Base-by-base conservation (phyloP, 139 green algal genomes). In the Prasinococcaceae sp. region DNA sequence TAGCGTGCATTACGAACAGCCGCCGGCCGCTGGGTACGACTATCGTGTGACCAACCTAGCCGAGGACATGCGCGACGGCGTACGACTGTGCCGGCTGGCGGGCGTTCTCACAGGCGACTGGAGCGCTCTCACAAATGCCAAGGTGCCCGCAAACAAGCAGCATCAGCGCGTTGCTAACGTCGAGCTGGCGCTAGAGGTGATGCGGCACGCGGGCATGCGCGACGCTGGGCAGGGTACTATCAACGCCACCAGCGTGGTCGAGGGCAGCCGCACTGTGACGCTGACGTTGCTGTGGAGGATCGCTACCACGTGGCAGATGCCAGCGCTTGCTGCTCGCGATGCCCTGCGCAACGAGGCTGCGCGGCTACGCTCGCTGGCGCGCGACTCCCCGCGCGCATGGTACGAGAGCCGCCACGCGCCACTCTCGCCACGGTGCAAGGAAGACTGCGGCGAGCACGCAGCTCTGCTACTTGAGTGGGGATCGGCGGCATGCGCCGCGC, bases 31-130 rank as follows among this genome's bases (percentile, higher is more conserved):
- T 6, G 44, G 33, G 44, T 30, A 36, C 9, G 44, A 51, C 44
- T 51, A 32, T 28, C 6, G 47, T 10, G 47, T 54, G 47, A 54
- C 4, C 6, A 54, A 56, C 37, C 38, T 58, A 23, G 38, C 36
- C 12, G 24, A 17, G 23, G 50, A 49, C 38, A 5, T 58, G 50
- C 36, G 50, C 16, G 50, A 58, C 38, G 50, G 50, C 36, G 8
- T 58, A 37, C 50, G 50, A 3, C 37, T 58, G 3, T 37, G 23
- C 26, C 50, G 50, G 4, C 26, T 58, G 14, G 26, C 25, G 4
- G 26, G 49, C 6, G 8, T 49, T 23, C 38, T 58, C 20, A 33
- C 42, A 30, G 23, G 42, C 20, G 22, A 9, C 20, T 17, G 6
- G 42, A 4, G 6, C 12, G 5, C 4, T 4, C 6, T 30, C 12